Base-by-base conservation (phyloP, 2,329 filamentous ascomycete genomes). In the Penicillium palitans region DNA sequence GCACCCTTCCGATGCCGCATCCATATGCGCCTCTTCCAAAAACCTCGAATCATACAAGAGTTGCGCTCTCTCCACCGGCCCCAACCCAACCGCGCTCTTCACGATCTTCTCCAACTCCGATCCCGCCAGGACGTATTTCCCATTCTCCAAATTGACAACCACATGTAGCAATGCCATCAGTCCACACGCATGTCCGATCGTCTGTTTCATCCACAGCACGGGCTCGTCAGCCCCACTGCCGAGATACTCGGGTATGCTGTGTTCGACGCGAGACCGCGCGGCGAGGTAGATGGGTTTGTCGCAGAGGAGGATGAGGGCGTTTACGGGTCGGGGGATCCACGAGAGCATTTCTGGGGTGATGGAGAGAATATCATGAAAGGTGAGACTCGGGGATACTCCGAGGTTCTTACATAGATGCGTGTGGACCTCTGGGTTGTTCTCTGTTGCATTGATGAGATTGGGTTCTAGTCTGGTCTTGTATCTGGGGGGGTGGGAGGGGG, bases 121-220 rank as follows among this genome's bases (percentile, higher is more conserved):
- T 3, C 69, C 78, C 0, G 76, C 70, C 3, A 60, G 57, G 57
- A 86, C 76, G 58, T 77, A 75, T 15, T 74, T 67, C 24, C 70
- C 69, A 3, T 77, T 78, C 2, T 74, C 70, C 17, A 81, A 78
- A 66, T 86, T 87, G 48, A 78, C 73, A 24, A 85, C 64, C 59
- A 77, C 76, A 66, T 87, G 84, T 3, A 86, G 70, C 1, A 86
- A 69, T 2, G 80, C 83, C 59, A 86, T 85, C n/a, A 82, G 73
- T 0, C 84, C 84, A 64, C 84, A 87, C 0, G 83, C 81, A 64
- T 86, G 76, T 17, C 80, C 77, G 56, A 86, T 85, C 1, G 81
- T 86, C 63, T 87, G 84, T 59, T 78, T 79, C 69, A 84, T 84
- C 83, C 83, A 87, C 24, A 85, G 71, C 5, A 85, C 78, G 0